phyloP scores from a whole-genome alignment of 2,329 filamentous ascomycete species.

The Calonectria fujianensis region DNA sequence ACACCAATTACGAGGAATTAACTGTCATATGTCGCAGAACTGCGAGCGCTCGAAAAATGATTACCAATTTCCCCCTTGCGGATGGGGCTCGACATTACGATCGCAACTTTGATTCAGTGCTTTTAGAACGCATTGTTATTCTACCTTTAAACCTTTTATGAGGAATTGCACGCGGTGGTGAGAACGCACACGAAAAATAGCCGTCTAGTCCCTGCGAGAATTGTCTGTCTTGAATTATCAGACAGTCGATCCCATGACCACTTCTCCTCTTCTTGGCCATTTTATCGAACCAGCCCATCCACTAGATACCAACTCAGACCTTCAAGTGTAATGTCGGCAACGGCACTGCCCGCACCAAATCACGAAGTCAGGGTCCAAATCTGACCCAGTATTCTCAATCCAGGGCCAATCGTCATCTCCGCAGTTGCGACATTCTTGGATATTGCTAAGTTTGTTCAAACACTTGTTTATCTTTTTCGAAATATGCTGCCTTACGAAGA shows the following conservation, averaged over 20 bases:
- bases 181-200: neutral
- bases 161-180: neutral
- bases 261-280: neutral
- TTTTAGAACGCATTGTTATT: neutral
- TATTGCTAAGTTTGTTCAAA: neutral
- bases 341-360: constrained; percentile 26
- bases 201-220: neutral
- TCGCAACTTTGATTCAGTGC: neutral
- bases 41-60: neutral
- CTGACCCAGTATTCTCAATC: constrained; percentile 8
- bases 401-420: neutral
- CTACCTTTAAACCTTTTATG: neutral
- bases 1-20: neutral
- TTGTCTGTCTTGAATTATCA: neutral
- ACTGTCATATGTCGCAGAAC: too few species aligned
- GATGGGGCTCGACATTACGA: neutral
- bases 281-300: too few species aligned
- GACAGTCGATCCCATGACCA: too few species aligned
- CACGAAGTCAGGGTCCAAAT: neutral
- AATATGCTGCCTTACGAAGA: neutral
- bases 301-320: neutral
- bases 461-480: neutral
- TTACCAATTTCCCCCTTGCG: neutral
- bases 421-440: constrained; percentile 28
- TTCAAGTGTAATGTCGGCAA: constrained; percentile 20